Conservation (phyloP, 2,329 filamentous ascomycete species). For the Aspergillus ruber region DNA sequence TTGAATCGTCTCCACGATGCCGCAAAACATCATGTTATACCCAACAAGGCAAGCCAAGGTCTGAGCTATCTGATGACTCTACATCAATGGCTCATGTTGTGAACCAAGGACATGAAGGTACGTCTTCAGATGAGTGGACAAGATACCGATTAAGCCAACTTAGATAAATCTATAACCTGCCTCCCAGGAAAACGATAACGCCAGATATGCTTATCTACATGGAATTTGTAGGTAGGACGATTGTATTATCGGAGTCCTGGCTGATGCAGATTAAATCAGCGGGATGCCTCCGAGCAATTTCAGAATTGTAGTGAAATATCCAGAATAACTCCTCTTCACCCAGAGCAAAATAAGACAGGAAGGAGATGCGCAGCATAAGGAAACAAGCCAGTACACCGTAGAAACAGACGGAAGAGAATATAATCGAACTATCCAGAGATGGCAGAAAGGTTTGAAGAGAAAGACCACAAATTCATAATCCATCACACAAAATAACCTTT, state of each 20-base stretch:
- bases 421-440: constrained; percentile 8
- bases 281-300: constrained; percentile 17
- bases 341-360: constrained; percentile 3
- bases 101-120: no score
- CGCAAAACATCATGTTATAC: no score
- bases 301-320: constrained; percentile 20
- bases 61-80: no score
- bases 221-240: constrained; percentile 26
- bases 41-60: no score
- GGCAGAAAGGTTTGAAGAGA: constrained; percentile 8
- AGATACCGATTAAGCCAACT: no score
- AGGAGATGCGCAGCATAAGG: neutral
- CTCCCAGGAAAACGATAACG: constrained; percentile 23
- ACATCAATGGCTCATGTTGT: no score
- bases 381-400: neutral
- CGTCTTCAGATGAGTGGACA: no score
- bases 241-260: constrained; percentile 23
- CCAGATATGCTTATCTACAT: constrained; percentile 39
- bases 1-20: no score
- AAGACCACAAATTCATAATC: constrained; percentile 25
- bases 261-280: constrained; percentile 16
- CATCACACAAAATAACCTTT: constrained; percentile 10
- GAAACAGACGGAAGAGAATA: constrained; percentile 8
- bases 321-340: constrained; percentile 16
- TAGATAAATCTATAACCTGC: no score